phyloP scores from a whole-genome alignment of 768 basidiomycete species.

The Cubamyces sp. region DNA sequence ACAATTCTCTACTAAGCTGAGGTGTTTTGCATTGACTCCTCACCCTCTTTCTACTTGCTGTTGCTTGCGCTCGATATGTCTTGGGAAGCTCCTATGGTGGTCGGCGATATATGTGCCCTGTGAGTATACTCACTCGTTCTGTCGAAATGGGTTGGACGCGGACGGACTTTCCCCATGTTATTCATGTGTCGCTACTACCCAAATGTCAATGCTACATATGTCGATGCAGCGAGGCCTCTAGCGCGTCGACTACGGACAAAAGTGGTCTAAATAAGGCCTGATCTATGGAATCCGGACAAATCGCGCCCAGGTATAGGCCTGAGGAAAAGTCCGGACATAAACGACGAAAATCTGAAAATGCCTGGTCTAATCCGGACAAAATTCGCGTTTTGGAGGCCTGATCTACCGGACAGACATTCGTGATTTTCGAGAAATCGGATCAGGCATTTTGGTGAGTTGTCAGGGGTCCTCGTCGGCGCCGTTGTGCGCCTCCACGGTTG shows the following conservation, averaged over 20 bases:
- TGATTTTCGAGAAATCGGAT: background rate
- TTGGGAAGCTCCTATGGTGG: too few relatives aligned
- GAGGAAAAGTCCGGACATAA: background rate
- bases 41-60: too few relatives aligned
- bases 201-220: too few relatives aligned
- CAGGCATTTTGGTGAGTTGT: background rate
- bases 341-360: background rate
- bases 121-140: too few relatives aligned
- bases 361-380: background rate
- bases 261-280: background rate
- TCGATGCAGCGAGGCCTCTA: background rate
- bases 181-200: too few relatives aligned
- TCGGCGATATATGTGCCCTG: too few relatives aligned
- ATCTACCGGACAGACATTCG: background rate
- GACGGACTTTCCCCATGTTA: too few relatives aligned
- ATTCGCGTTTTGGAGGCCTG: background rate
- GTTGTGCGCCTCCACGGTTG: too few relatives aligned
- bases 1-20: too few relatives aligned
- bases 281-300: background rate
- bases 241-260: background rate
- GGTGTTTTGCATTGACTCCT: too few relatives aligned
- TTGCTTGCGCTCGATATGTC: too few relatives aligned
- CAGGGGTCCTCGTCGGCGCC: background rate
- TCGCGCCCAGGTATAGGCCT: background rate
- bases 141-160: too few relatives aligned